These are phyloP conservation scores for Leptographium wingfieldii DNA, from an alignment of 2,329 filamentous ascomycete species.

Conservation along the genomic window DNA sequence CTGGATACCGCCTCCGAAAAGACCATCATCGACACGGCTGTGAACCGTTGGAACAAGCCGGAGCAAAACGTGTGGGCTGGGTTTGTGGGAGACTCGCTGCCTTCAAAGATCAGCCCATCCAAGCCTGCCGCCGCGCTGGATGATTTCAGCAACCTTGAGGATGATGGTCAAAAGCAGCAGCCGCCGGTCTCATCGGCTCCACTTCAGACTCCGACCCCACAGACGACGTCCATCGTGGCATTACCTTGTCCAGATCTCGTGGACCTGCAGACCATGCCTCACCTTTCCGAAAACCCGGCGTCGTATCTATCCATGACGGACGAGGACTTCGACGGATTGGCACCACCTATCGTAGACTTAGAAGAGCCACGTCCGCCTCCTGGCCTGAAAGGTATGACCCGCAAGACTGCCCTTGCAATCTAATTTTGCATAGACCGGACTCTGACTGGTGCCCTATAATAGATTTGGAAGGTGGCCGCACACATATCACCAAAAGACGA, in stretches of 20 bases:
- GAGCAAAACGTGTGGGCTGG: constrained; percentile 18
- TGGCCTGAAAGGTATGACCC: neutral
- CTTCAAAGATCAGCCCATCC: neutral
- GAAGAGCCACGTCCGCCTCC: neutral
- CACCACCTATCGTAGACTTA: neutral
- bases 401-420: neutral
- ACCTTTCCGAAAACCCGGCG: constrained; percentile 13
- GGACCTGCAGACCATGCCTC: constrained; percentile 9
- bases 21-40: constrained; percentile 18
- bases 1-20: constrained; percentile 18
- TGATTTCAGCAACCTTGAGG: constrained; percentile 1
- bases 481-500: constrained; percentile 10
- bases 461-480: constrained; percentile 3
- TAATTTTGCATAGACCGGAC: neutral
- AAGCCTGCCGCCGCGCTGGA: neutral
- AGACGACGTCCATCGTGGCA: constrained; percentile 10
- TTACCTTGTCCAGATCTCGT: constrained; percentile 11
- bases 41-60: constrained; percentile 18
- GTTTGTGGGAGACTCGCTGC: neutral
- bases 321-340: constrained; percentile 3
- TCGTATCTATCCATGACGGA: constrained; percentile 17
- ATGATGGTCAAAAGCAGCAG: neutral
- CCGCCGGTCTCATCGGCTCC: neutral
- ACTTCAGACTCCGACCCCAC: neutral
- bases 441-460: neutral